A percentile compares a stretch with the other conserved stretches of the same genome.
Evolutionary conservation across 345 rosid genomes (phyloP).

Genomic region (Schrenkiella parvula): DNA sequence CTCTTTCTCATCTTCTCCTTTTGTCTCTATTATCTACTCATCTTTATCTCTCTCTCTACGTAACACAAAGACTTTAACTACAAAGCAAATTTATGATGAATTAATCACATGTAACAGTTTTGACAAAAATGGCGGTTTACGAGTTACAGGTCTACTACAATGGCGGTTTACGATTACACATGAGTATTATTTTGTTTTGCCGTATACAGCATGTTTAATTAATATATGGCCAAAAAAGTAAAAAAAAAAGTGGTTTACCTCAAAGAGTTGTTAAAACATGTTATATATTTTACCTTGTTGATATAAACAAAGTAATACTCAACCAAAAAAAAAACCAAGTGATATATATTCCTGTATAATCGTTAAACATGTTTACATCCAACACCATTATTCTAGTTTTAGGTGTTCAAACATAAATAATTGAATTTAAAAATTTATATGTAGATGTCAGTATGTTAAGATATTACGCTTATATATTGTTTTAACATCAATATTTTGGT

Average conservation of each 20-base stretch:
- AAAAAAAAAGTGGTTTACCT: not conserved
- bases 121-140: not conserved
- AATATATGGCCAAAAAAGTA: not conserved
- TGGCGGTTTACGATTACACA: not conserved
- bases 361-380: not conserved
- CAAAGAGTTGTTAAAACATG: not conserved
- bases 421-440: not conserved
- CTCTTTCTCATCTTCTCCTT: conserved; percentile 22
- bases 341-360: not conserved
- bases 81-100: not conserved
- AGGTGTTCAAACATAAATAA: not conserved
- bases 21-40: conserved; percentile 24
- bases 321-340: too few species aligned
- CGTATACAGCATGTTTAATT: not conserved
- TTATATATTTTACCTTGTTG: not conserved
- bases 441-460: too few species aligned
- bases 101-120: not conserved
- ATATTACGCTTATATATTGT: not conserved
- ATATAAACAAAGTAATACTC: not conserved
- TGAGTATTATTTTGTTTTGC: not conserved
- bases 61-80: not conserved
- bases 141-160: not conserved
- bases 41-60: not conserved
- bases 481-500: not conserved
- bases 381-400: not conserved